These are phyloP conservation scores for Vaccinium darrowii DNA, from an alignment of 148 eudicot species.

Conservation along the genomic window DNA sequence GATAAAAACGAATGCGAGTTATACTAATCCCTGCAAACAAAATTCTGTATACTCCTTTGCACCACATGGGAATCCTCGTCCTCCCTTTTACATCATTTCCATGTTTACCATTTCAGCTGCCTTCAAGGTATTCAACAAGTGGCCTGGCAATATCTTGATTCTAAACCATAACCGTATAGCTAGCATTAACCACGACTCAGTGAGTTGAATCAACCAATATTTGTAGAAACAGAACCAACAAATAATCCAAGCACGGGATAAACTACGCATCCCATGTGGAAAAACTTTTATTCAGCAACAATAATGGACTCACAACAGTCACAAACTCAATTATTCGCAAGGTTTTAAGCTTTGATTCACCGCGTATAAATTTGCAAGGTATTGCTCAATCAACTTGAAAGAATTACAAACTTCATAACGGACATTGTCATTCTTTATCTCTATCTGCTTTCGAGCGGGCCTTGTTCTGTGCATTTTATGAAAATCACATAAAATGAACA, in stretches of 20 bases:
- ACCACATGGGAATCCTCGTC: background rate
- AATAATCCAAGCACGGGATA: background rate
- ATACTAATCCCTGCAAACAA: background rate
- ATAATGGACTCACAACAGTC: background rate
- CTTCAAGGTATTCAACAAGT: background rate
- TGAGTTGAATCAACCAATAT: background rate
- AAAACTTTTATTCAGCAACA: background rate
- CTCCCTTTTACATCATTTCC: background rate
- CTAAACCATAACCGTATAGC: background rate
- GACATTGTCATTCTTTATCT: background rate
- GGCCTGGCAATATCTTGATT: no score
- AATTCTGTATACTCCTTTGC: background rate
- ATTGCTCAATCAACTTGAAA: background rate
- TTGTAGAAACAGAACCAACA: background rate
- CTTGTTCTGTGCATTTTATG: no score
- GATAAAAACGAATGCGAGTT: background rate
- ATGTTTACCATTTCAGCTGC: background rate
- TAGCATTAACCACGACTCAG: background rate
- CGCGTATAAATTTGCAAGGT: background rate
- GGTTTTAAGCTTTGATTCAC: background rate
- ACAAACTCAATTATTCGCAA: background rate
- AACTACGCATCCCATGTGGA: background rate
- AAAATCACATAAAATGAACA: no score
- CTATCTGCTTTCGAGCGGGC: background rate
- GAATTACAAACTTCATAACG: background rate